Evolutionary conservation across 768 basidiomycete genomes (phyloP).

Genomic region (Porpolomopsis calyptriformis): DNA sequence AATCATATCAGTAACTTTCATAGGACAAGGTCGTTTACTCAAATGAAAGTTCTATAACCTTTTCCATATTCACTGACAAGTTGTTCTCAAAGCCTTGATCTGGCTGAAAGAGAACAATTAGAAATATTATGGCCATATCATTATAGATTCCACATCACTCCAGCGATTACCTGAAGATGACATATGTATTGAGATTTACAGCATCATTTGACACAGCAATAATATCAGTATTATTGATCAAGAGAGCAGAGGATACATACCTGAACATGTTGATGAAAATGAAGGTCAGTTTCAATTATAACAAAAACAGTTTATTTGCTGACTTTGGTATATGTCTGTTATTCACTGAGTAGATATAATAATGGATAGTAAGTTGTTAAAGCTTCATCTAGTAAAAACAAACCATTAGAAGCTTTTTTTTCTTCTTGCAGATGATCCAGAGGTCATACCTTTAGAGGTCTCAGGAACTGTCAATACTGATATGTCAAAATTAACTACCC

Average conservation of each 20-base stretch:
- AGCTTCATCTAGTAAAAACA: too few relatives aligned
- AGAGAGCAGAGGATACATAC: slow-evolving; percentile 25
- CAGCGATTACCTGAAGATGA: slow-evolving; percentile 19
- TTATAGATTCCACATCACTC: slow-evolving; percentile 13
- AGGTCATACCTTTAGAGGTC: slow-evolving; percentile 19
- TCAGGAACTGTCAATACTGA: slow-evolving; percentile 21
- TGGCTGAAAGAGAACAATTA: slow-evolving; percentile 26
- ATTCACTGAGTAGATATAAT: neutral
- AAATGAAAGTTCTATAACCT: slow-evolving; percentile 13
- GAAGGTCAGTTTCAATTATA: neutral
- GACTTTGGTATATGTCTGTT: neutral
- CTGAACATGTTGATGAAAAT: slow-evolving; percentile 3
- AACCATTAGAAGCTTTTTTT: too few relatives aligned
- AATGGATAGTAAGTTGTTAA: neutral
- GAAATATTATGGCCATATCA: slow-evolving; percentile 15
- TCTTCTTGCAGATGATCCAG: slow-evolving; percentile 19
- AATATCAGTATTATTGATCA: slow-evolving; percentile 11
- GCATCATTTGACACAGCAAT: slow-evolving; percentile 9
- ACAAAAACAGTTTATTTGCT: neutral
- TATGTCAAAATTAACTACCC: slow-evolving; percentile 12
- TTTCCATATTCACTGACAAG: slow-evolving; percentile 16
- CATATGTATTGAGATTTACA: slow-evolving; percentile 21
- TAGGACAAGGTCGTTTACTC: slow-evolving; percentile 15
- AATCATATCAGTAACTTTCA: slow-evolving; percentile 22
- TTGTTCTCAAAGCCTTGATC: slow-evolving; percentile 16